Percentiles rank a stretch among this genome's conserved stretches.
Conservation (phyloP, 176 grass and related monocot genomes). For the Triticum turgidum region DNA sequence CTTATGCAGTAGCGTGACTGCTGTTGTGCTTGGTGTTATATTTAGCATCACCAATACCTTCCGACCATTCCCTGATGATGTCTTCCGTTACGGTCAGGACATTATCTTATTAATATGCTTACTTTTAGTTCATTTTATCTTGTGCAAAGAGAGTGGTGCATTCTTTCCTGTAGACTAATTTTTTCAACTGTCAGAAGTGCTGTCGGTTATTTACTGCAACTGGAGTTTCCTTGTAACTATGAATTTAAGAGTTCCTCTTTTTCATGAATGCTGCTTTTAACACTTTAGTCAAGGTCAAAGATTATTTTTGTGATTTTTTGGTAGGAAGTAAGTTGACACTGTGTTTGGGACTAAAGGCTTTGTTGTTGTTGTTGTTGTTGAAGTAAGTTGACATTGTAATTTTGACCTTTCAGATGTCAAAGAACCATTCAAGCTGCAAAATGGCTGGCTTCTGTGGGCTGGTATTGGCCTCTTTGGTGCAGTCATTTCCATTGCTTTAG, state of each 20-base stretch:
- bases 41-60: conserved; percentile 87
- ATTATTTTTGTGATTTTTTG: neutral
- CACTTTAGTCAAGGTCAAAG: neutral
- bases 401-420: conserved; percentile 63
- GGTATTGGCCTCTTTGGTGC: conserved; percentile 70
- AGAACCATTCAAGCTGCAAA: conserved; percentile 77
- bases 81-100: conserved; percentile 79
- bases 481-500: conserved; percentile 71
- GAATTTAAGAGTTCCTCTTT: neutral
- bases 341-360: too few relatives aligned
- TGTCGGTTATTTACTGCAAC: neutral
- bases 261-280: conserved; percentile 5
- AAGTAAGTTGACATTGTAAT: neutral
- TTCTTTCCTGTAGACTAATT: neutral
- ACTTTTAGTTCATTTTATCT: conserved; percentile 8
- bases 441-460: conserved; percentile 95
- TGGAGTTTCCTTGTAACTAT: conserved; percentile 2
- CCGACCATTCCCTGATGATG: conserved; percentile 73
- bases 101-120: conserved; percentile 25
- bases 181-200: neutral
- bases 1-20: conserved; percentile 63
- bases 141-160: neutral
- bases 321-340: neutral
- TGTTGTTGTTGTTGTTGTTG: too few relatives aligned
- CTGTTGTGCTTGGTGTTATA: conserved; percentile 72